Conservation (phyloP, 2,329 filamentous ascomycete species). For the Cladophialophora chaetospira region DNA sequence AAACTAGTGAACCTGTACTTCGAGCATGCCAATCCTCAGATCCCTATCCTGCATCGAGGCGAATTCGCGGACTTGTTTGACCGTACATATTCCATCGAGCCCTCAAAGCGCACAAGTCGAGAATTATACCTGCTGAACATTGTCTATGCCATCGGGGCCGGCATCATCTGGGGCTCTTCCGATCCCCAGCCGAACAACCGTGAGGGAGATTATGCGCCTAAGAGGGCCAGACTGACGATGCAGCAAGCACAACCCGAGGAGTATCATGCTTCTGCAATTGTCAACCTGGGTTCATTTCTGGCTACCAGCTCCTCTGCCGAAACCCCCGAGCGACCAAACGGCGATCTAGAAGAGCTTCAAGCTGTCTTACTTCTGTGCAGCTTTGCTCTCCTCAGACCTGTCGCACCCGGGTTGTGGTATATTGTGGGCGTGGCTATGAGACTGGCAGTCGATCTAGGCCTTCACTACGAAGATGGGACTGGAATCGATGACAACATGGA, state of each 20-base stretch:
- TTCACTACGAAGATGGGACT: constrained; percentile 88
- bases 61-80: constrained; percentile 91
- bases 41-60: constrained; percentile 83
- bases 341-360: constrained; percentile 88
- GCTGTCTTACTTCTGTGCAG: constrained; percentile 88
- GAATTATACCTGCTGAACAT: constrained; percentile 96
- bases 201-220: constrained; percentile 39
- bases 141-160: constrained; percentile 92
- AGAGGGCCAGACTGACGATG: constrained; percentile 57
- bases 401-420: constrained; percentile 94
- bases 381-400: constrained; percentile 86
- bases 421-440: constrained; percentile 93
- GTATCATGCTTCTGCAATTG: constrained; percentile 92
- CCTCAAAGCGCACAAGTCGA: constrained; percentile 68
- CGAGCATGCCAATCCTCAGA: constrained; percentile 93
- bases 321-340: constrained; percentile 67
- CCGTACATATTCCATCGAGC: constrained; percentile 71
- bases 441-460: constrained; percentile 83
- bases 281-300: constrained; percentile 85
- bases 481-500: constrained; percentile 56
- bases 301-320: constrained; percentile 63
- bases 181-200: constrained; percentile 33
- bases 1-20: constrained; percentile 84
- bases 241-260: constrained; percentile 81
- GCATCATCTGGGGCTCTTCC: constrained; percentile 70